These are phyloP conservation scores for Aspergillus terreus DNA, from an alignment of 2,329 filamentous ascomycete genomes.

Conservation along the genomic window DNA sequence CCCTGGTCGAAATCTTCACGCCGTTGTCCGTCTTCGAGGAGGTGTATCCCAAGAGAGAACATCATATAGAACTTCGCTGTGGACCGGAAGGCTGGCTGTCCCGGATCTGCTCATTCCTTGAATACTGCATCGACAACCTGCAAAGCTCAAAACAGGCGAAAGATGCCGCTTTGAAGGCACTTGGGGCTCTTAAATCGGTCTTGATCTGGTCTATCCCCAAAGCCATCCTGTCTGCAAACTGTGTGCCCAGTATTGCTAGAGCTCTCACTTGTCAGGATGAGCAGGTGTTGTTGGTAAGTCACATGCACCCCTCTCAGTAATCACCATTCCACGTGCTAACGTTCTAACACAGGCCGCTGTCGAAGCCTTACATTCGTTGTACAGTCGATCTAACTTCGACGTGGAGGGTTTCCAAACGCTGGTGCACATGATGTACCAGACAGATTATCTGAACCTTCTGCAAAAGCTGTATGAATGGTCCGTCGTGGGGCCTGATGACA, in stretches of 20 bases:
- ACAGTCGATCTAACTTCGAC: slow-evolving; percentile 68
- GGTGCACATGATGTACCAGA: slow-evolving; percentile 73
- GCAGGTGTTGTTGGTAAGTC: slow-evolving; percentile 67
- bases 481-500: slow-evolving; percentile 70
- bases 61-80: slow-evolving; percentile 65
- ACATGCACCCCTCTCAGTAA: slow-evolving; percentile 4
- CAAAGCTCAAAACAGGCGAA: slow-evolving; percentile 65
- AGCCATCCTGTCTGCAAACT: slow-evolving; percentile 68
- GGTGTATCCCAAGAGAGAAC: slow-evolving; percentile 69
- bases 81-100: slow-evolving; percentile 84
- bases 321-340: neutral
- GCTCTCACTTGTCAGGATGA: slow-evolving; percentile 68
- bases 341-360: slow-evolving; percentile 62
- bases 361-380: slow-evolving; percentile 79
- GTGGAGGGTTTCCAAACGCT: slow-evolving; percentile 75
- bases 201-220: slow-evolving; percentile 86
- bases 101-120: slow-evolving; percentile 70
- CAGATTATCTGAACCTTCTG: slow-evolving; percentile 67
- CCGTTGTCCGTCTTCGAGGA: slow-evolving; percentile 71
- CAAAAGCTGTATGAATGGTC: slow-evolving; percentile 77
- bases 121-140: slow-evolving; percentile 66
- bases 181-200: slow-evolving; percentile 72
- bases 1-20: slow-evolving; percentile 91
- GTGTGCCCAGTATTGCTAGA: slow-evolving; percentile 66
- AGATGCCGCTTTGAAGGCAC: slow-evolving; percentile 68